phyloP scores from a whole-genome alignment of 495 filamentous ascomycete species.

The Jackrogersella multiformis region DNA sequence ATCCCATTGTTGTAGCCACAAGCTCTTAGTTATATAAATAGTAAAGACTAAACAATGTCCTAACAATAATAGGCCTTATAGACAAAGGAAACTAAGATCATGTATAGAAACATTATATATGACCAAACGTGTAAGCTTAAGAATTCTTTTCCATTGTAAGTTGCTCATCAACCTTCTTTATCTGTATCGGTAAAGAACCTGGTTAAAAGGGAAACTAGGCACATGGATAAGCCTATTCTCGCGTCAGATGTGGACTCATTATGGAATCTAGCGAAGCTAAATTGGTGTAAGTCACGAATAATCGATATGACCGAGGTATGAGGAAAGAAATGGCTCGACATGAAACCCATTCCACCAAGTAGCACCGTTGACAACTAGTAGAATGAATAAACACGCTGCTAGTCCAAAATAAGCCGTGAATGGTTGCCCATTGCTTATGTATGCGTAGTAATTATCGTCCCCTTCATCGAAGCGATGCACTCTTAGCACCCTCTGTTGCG shows the following conservation, averaged over 20 bases:
- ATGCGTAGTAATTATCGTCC: slow-evolving; percentile 52
- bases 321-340: slow-evolving; percentile 46
- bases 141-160: too few relatives aligned
- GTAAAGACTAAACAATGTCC: not conserved
- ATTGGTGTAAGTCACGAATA: slow-evolving; percentile 17
- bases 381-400: slow-evolving; percentile 50
- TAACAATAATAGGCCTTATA: not conserved
- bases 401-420: slow-evolving; percentile 51
- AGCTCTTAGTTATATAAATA: not conserved
- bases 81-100: not conserved
- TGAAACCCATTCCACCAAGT: slow-evolving; percentile 53
- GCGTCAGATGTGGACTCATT: not conserved
- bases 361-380: slow-evolving; percentile 51
- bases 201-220: slow-evolving; percentile 3
- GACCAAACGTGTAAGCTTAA: too few relatives aligned
- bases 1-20: not conserved
- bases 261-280: slow-evolving; percentile 17
- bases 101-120: too few relatives aligned
- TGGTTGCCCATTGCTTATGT: slow-evolving; percentile 55
- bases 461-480: slow-evolving; percentile 46
- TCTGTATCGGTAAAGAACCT: too few relatives aligned
- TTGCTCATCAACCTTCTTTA: too few relatives aligned
- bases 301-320: slow-evolving; percentile 45
- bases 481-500: slow-evolving; percentile 40
- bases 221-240: not conserved